Evolutionary conservation across 2,329 filamentous ascomycete species (phyloP).

Genomic region (Phaeosphaeriaceae sp.): DNA sequence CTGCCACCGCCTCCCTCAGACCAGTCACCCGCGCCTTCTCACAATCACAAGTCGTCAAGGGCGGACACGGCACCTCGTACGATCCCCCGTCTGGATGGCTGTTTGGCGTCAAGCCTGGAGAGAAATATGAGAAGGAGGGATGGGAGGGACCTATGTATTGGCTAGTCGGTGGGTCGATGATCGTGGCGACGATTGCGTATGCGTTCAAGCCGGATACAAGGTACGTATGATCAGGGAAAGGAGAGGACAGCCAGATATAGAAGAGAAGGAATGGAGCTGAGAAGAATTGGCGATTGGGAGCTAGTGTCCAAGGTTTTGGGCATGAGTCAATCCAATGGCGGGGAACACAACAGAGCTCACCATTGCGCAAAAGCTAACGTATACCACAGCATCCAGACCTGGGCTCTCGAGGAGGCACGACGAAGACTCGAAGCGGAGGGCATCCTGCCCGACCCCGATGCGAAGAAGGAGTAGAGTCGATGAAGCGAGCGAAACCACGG

Average conservation of each 20-base stretch:
- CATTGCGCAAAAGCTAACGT: conserved; percentile 21
- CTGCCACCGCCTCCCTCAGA: conserved; percentile 7
- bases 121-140: conserved; percentile 95
- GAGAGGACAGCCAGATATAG: neutral
- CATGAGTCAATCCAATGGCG: neutral
- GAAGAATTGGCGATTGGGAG: neutral
- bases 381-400: conserved; percentile 87
- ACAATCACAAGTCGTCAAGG: conserved; percentile 22
- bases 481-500: neutral
- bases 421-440: conserved; percentile 95
- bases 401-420: conserved; percentile 96
- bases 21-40: conserved; percentile 33
- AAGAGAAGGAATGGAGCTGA: neutral
- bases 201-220: conserved; percentile 98
- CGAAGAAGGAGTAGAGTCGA: conserved; percentile 52
- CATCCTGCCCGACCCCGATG: conserved; percentile 80
- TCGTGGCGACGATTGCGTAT: conserved; percentile 79
- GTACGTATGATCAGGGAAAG: conserved; percentile 66
- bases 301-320: neutral
- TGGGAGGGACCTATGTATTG: conserved; percentile 91
- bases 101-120: conserved; percentile 90
- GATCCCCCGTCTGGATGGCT: conserved; percentile 92
- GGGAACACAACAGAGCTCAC: neutral
- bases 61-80: conserved; percentile 75
- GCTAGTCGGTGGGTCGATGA: conserved; percentile 81